Evolutionary conservation across 495 filamentous ascomycete genomes (phyloP).

Genomic region (Cenococcum geophilum): DNA sequence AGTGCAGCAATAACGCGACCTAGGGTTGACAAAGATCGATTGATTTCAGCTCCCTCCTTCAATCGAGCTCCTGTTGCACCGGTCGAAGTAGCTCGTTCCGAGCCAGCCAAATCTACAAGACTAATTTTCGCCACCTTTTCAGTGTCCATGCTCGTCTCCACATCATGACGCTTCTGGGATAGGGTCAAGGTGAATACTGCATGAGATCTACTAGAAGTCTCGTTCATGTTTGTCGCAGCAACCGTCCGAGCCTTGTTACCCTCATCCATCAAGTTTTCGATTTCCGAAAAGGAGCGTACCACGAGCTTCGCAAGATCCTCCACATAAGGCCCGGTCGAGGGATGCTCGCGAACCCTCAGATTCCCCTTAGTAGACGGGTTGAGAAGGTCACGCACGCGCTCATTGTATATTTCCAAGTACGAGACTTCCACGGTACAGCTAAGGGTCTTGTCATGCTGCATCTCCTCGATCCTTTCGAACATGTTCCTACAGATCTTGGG

Average conservation of each 20-base stretch:
- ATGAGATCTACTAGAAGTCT: slow-evolving; percentile 95
- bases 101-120: slow-evolving; percentile 95
- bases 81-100: slow-evolving; percentile 91
- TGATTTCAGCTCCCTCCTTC: slow-evolving; percentile 99
- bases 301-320: slow-evolving; percentile 95
- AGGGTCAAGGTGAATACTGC: slow-evolving; percentile 96
- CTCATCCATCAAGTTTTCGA: slow-evolving; percentile 97
- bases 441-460: slow-evolving; percentile 66
- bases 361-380: slow-evolving; percentile 97
- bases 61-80: slow-evolving; percentile 91
- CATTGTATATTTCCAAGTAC: slow-evolving; percentile 99
- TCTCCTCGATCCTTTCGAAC: slow-evolving; percentile 74
- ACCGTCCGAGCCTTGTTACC: slow-evolving; percentile 98
- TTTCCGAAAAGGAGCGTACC: slow-evolving; percentile 94
- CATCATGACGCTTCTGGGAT: slow-evolving; percentile 87
- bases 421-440: slow-evolving; percentile 95
- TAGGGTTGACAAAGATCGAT: slow-evolving; percentile 90
- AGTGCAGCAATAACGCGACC: slow-evolving; percentile 97
- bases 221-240: slow-evolving; percentile 99
- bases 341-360: slow-evolving; percentile 94
- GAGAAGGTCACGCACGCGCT: slow-evolving; percentile 90
- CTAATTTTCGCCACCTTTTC: slow-evolving; percentile 98
- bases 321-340: slow-evolving; percentile 94
- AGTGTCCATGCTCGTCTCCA: slow-evolving; percentile 89
- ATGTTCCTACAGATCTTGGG: slow-evolving; percentile 97